A percentile compares a stretch with the other conserved stretches of the same genome.
Evolutionary conservation across 129 eudicot species (phyloP).

Genomic region (Escallonia rubra): DNA sequence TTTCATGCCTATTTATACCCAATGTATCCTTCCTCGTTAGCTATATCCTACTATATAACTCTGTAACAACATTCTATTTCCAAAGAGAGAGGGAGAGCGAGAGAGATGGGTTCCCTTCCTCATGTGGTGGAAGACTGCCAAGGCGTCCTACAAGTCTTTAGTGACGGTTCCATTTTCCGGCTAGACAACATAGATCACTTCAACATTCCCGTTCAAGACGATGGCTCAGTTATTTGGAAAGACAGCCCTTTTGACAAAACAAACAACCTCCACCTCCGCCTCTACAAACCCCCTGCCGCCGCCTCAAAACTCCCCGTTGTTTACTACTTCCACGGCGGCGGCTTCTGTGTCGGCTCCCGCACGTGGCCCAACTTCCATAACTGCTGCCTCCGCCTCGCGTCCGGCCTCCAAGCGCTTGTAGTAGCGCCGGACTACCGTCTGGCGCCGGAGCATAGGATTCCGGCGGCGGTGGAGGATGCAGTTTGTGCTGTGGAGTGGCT

Average conservation of each 20-base stretch:
- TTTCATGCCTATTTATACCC: too few relatives aligned
- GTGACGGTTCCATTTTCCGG: constrained; percentile 67
- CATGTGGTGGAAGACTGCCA: constrained; percentile 67
- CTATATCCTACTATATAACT: too few relatives aligned
- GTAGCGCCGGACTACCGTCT: constrained; percentile 85
- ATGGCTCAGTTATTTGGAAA: constrained; percentile 56
- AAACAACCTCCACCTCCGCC: constrained; percentile 55
- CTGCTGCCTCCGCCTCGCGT: constrained; percentile 58
- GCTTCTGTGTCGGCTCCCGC: constrained; percentile 71
- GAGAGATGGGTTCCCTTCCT: constrained; percentile 55
- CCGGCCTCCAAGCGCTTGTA: constrained; percentile 49
- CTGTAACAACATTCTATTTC: too few relatives aligned
- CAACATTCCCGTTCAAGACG: constrained; percentile 34
- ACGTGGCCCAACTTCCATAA: constrained; percentile 73
- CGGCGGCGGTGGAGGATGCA: constrained; percentile 73
- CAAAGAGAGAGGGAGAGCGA: too few relatives aligned
- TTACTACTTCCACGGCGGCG: constrained; percentile 76
- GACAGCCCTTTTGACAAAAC: constrained; percentile 43
- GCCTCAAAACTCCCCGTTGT: constrained; percentile 39
- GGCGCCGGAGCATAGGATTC: constrained; percentile 85
- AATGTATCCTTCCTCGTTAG: too few relatives aligned
- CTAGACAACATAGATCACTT: constrained; percentile 22
- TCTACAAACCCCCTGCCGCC: constrained; percentile 47
- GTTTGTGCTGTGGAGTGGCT: constrained; percentile 51
- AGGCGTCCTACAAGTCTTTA: constrained; percentile 60